Percentiles rank a stretch among this genome's conserved stretches.
These are phyloP conservation scores for Boletus vinaceobasis DNA, from an alignment of 768 basidiomycete species.

Conservation along the genomic window DNA sequence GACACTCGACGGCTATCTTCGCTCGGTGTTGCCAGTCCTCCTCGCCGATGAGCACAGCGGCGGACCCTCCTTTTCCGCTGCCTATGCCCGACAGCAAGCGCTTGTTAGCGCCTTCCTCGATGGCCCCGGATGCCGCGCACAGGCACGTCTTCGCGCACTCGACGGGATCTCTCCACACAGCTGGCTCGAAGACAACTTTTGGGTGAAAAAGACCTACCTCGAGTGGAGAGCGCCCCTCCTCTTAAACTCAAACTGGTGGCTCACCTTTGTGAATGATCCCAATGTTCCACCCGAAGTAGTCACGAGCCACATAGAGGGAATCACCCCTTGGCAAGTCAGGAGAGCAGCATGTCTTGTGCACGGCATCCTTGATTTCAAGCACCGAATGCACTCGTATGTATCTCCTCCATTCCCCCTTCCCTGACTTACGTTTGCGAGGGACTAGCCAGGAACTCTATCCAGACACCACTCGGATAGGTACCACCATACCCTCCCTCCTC, in stretches of 20 bases:
- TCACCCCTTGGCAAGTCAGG: conserved; percentile 82
- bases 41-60: conserved; percentile 67
- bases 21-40: conserved; percentile 74
- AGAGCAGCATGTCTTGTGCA: conserved; percentile 79
- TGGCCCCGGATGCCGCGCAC: conserved; percentile 15
- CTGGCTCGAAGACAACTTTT: conserved; percentile 94
- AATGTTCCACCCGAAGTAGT: conserved; percentile 46
- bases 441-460: conserved; percentile 65
- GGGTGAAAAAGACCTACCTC: conserved; percentile 84
- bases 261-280: conserved; percentile 75
- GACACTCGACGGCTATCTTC: conserved; percentile 75
- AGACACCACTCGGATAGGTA: conserved; percentile 70
- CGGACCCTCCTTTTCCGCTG: conserved; percentile 41
- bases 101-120: conserved; percentile 19
- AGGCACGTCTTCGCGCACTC: conserved; percentile 50
- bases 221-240: conserved; percentile 83
- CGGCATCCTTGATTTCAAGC: conserved; percentile 71
- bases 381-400: conserved; percentile 58
- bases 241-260: conserved; percentile 96
- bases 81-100: conserved; percentile 17
- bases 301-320: conserved; percentile 27
- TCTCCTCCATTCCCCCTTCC: neutral
- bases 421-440: conserved; percentile 6
- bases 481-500: neutral
- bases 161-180: conserved; percentile 82